These are phyloP conservation scores for Hanseniaspora occidentalis DNA, from an alignment of 805 yeast species.

Conservation along the genomic window DNA sequence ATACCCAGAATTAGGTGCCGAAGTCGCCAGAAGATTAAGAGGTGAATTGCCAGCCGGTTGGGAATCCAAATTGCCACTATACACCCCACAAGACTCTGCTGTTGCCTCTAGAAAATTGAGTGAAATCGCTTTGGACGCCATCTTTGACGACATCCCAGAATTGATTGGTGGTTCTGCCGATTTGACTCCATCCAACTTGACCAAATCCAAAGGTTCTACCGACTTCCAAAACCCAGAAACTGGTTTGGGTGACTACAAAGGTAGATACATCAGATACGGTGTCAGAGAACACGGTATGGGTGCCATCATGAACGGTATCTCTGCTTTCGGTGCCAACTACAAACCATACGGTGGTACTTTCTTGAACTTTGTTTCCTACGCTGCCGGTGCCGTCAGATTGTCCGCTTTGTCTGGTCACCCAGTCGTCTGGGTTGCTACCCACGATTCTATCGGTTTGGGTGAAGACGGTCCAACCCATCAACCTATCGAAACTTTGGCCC, in stretches of 20 bases:
- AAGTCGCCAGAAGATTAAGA: slow-evolving; percentile 62
- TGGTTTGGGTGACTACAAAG: slow-evolving; percentile 73
- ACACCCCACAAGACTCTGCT: slow-evolving; percentile 65
- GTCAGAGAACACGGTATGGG: slow-evolving; percentile 99
- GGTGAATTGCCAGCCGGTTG: slow-evolving; percentile 76
- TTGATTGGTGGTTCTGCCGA: slow-evolving; percentile 97
- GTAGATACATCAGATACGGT: slow-evolving; percentile 95
- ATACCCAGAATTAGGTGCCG: slow-evolving; percentile 71
- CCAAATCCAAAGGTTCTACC: slow-evolving; percentile 70
- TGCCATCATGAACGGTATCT: slow-evolving; percentile 94
- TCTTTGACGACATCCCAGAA: slow-evolving; percentile 66
- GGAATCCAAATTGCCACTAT: slow-evolving; percentile 66
- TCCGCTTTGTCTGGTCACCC: slow-evolving; percentile 77
- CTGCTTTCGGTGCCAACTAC: slow-evolving; percentile 76
- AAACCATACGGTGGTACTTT: slow-evolving; percentile 95
- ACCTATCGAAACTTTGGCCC: slow-evolving; percentile 82
- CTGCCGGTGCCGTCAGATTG: slow-evolving; percentile 79
- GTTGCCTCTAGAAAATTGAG: slow-evolving; percentile 92
- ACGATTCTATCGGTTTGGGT: slow-evolving; percentile 83
- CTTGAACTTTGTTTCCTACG: slow-evolving; percentile 82
- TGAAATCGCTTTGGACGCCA: slow-evolving; percentile 57
- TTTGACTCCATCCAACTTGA: slow-evolving; percentile 91
- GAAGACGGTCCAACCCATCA: slow-evolving; percentile 93
- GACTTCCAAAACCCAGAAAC: slow-evolving; percentile 87
- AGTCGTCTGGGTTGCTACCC: slow-evolving; percentile 79